Conservation (phyloP, 306 rosid genomes). For the Sesbania bispinosa region DNA sequence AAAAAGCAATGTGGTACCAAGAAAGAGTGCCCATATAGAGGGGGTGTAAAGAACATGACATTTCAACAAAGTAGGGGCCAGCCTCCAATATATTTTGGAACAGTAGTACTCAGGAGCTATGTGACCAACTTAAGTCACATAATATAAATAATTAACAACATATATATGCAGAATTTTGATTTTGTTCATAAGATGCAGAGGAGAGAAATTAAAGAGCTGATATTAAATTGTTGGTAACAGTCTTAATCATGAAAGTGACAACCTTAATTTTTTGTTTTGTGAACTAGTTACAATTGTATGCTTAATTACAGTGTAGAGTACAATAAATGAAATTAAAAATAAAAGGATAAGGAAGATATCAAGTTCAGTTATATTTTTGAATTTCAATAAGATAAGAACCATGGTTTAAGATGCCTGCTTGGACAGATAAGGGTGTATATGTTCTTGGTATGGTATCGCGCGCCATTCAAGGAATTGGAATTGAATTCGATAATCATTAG, state of each 20-base stretch:
- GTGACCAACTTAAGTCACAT: constrained; percentile 28
- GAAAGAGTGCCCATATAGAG: constrained; percentile 24
- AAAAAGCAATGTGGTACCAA: constrained; percentile 27
- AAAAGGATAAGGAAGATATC: neutral
- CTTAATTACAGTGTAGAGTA: neutral
- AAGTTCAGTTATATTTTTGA: neutral
- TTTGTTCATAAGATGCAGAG: neutral
- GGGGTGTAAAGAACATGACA: constrained; percentile 17
- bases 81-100: constrained; percentile 28
- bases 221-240: constrained; percentile 12
- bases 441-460: constrained; percentile 16
- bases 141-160: too few relatives aligned
- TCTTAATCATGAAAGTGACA: constrained; percentile 24
- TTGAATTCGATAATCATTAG: constrained; percentile 25
- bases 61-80: constrained; percentile 30
- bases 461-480: constrained; percentile 29
- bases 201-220: neutral
- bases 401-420: constrained; percentile 21
- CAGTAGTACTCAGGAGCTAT: constrained; percentile 3
- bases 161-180: constrained; percentile 14
- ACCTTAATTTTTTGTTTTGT: neutral
- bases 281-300: neutral
- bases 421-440: constrained; percentile 27
- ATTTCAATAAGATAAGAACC: constrained; percentile 14
- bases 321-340: neutral